Evolutionary conservation across 2,329 filamentous ascomycete species (phyloP), one percentile per base, ranked within the genome.

Genomic region (Diaporthe citri): DNA sequence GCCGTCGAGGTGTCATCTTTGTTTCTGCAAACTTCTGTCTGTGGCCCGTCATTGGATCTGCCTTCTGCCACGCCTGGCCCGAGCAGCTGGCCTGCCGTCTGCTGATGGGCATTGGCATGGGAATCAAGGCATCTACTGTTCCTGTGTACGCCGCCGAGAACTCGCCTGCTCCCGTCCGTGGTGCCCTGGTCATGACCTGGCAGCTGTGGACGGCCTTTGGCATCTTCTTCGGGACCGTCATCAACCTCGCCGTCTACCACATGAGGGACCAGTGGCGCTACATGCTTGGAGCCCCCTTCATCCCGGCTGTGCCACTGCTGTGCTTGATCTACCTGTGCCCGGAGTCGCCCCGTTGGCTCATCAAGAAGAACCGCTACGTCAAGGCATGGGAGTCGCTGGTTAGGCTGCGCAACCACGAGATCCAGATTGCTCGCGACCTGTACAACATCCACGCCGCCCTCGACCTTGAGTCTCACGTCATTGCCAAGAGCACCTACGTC

Each of bases 101-200:
- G 73, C 85, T 92, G 5, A 88, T 95, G 79, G 93, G 93, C 0
- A 89, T 95, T 46, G 92, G 91, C 1, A 93, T 94, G 80, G 92
- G 92, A 17, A 87, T 90, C 22, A 94, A 94, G 80, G 89, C 90
- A 4, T 89, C 88, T 0, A 91, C 64, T 0, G 90, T 93, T 0
- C 89, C 89, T 0, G 86, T 90, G 31, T 90, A 86, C 78, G 87
- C 87, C 0, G 88, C 89, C 1, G 89, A 90, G 76, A 88, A 87
- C 75, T 82, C 87, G 0, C 89, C 89, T 0, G 84, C 87, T 1
- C 82, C 83, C n/a, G 89, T 90, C 74, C 87, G 88, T 9, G 88
- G 89, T 12, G 87, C 85, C 3, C 79, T 90, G 4, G 88, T 89
- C 59, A 90, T 89, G 86, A 87, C 84, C 0, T 90, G 88, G 87